Base-by-base conservation (phyloP, 139 green algal genomes). In the Chlamydomonas eustigma region DNA sequence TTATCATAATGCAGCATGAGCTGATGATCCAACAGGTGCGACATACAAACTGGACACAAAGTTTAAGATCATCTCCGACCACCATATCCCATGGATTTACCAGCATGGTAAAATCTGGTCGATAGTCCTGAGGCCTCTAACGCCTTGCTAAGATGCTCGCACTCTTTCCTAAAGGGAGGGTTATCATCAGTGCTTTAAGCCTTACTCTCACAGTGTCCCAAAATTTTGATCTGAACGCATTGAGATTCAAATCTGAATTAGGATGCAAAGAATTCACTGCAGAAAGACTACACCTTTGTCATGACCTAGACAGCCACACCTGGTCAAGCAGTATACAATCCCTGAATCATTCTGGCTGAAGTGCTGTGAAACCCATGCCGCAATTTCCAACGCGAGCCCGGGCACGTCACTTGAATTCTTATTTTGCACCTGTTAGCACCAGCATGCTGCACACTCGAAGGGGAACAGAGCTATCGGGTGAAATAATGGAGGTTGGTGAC, bases 311-410 rank as follows among this genome's bases (percentile, higher is more conserved):
- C 6, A 34, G 39, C 5, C 24, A 65, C 50, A 86, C 37, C 90
- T 80, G 0, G 88, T 93, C 31, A 97, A 78, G 80, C 88, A 94
- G 85, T 98, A 98, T 39, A 98, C 90, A 50, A 98, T 97, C 73
- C 93, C 94, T 0, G 81, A 89, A 2, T 83, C 52, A 3, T 78
- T 73, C 0, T 35, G 32, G 12, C 50, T 50, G 36, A 85, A 88
- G 73, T 90, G 81, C 38, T 50, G 25, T 2, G 12, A 18, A 25
- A 93, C 76, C 84, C 86, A 93, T 0, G 33, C 69, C 2, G 83
- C 77, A 24, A 93, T 86, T 65, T 84, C 80, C 0, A 50, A 36
- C 6, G 71, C 70, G 18, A 39, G 52, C 2, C 67, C 64, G 3
- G 72, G 35, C 3, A 71, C 2, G 28, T 37, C 8, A 0, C 50